phyloP scores from a whole-genome alignment of 2,329 filamentous ascomycete genomes.

The Cyclaneusma minus region DNA sequence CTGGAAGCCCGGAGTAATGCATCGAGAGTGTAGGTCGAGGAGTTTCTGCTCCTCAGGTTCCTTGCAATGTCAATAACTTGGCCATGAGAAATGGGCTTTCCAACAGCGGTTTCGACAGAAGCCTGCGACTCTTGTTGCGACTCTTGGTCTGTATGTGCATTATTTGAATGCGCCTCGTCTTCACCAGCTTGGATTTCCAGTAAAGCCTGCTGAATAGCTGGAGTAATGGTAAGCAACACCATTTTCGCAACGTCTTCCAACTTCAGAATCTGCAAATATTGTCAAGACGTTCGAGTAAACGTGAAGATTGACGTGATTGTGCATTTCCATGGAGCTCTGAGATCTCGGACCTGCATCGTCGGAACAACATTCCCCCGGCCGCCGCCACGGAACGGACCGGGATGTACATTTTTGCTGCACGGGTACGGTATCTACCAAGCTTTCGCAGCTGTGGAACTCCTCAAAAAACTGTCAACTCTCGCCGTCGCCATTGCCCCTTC shows the following conservation, averaged over 20 bases:
- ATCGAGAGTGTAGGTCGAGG: conserved; percentile 40
- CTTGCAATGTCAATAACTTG: conserved; percentile 51
- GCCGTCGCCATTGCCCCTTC: too few relatives aligned
- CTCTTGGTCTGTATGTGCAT: conserved; percentile 3
- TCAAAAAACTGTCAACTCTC: too few relatives aligned
- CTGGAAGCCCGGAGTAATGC: conserved; percentile 53
- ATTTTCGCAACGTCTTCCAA: conserved; percentile 26
- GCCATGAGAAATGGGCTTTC: conserved; percentile 55
- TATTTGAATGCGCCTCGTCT: conserved; percentile 1
- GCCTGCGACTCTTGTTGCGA: conserved; percentile 2
- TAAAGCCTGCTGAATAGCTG: conserved; percentile 48
- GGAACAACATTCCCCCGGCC: conserved; percentile 2
- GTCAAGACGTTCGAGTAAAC: conserved; percentile 1
- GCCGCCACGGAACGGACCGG: conserved; percentile 2
- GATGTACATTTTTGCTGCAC: too few relatives aligned
- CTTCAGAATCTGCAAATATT: not conserved
- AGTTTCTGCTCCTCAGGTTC: conserved; percentile 24
- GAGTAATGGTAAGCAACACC: conserved; percentile 67
- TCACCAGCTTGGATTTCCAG: conserved; percentile 17
- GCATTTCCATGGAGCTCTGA: not conserved
- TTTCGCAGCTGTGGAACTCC: too few relatives aligned
- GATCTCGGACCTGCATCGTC: not conserved
- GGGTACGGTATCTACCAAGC: too few relatives aligned
- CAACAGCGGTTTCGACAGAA: conserved; percentile 32
- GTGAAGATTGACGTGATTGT: conserved; percentile 1